Evolutionary conservation across 1,284 basidiomycete species (phyloP).

Genomic region (Anthracocystis panici-leucophaei): DNA sequence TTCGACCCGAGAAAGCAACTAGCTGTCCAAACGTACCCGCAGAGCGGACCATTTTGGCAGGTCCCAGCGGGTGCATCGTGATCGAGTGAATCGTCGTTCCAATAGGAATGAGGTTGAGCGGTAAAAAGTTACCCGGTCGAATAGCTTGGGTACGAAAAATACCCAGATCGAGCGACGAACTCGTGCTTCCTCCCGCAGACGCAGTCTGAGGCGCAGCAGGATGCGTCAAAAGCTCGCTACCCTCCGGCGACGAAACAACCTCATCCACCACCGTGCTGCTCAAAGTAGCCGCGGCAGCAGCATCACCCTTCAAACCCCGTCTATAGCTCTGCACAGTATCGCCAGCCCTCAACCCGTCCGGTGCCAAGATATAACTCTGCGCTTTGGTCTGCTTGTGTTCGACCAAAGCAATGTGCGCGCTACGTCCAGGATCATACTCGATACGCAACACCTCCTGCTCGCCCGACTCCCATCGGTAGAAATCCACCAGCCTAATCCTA

Average conservation of each 20-base stretch:
- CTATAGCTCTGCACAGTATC: constrained; percentile 90
- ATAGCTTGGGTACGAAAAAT: constrained; percentile 86
- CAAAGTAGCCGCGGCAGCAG: constrained; percentile 2
- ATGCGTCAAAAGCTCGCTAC: constrained; percentile 19
- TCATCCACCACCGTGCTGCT: constrained; percentile 26
- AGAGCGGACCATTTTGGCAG: constrained; percentile 85
- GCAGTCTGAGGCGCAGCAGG: constrained; percentile 47
- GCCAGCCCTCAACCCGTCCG: constrained; percentile 88
- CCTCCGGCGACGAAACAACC: constrained; percentile 20
- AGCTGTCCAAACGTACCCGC: constrained; percentile 89
- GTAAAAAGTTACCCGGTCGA: constrained; percentile 92
- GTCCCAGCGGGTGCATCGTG: constrained; percentile 80
- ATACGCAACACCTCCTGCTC: constrained; percentile 89
- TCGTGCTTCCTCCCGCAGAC: constrained; percentile 71
- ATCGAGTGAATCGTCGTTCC: constrained; percentile 92
- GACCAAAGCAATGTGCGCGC: constrained; percentile 92
- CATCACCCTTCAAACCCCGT: constrained; percentile 16
- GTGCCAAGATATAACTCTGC: constrained; percentile 88
- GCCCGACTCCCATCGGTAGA: constrained; percentile 78
- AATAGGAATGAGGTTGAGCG: constrained; percentile 88
- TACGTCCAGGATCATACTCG: constrained; percentile 95
- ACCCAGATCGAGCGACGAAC: constrained; percentile 79
- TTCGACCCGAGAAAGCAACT: constrained; percentile 59
- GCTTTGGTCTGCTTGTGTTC: constrained; percentile 74
- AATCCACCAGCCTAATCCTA: constrained; percentile 89